Evolutionary conservation across 805 yeast species (phyloP), one percentile per base, ranked within the genome.

Genomic region (Metschnikowia kofuensis): DNA sequence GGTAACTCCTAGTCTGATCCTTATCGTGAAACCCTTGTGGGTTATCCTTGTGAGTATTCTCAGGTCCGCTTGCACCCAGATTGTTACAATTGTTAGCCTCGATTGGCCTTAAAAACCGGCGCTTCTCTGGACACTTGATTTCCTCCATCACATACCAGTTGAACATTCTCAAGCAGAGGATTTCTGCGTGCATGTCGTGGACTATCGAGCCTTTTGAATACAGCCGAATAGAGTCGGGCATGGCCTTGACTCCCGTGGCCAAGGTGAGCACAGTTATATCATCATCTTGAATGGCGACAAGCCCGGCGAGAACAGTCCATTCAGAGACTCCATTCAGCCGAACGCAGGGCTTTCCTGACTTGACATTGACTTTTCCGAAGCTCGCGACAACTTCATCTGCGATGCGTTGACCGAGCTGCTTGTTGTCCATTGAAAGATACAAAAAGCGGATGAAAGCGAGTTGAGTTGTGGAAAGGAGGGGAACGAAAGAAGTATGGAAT

Each of bases 141-240:
- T 84, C 83, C 13, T 78, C 67, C 21, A 89, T 48, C 16, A 88
- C 54, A 45, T 70, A 76, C 55, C 78, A 65, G 57, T 91, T 91
- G 61, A 92, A 82, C 1, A 82, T 79, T 28, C 98, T 67, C 0
- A 91, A 49, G 0, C 86, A 79, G 13, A 94, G 66, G 1, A 90
- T 78, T 61, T 92, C 99, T 0, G 98, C 97, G 68, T 92, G 99
- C 63, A 84, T 72, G 64, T 92, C 98, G 60, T 92, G 98, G 0
- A 92, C 70, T 8, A 89, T 64, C 14, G 64, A 61, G 0, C 98
- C 97, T 0, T 69, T 48, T 2, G 79, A 68, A 42, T 69, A 67
- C 4, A 62, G 52, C 2, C 68, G 47, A 0, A 85, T 63, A 1
- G 55, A 62, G 56, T 84, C 80, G 0, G 97, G 91, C 15, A 78